Conservation (phyloP, 1,139 yeast species). For the Pichia kudriavzevii region DNA sequence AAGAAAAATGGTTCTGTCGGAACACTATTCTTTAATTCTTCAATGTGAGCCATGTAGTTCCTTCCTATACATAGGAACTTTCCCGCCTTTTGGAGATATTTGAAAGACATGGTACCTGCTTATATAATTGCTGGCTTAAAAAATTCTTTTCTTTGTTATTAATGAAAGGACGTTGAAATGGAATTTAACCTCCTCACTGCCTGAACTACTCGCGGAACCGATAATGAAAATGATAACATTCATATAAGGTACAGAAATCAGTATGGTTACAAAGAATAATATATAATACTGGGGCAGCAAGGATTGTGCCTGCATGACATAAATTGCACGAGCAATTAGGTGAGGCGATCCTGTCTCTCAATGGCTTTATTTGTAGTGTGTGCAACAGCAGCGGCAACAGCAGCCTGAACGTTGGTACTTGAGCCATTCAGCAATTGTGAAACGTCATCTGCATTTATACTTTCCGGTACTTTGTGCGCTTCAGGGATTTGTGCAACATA, state of each 20-base stretch:
- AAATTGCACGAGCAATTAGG: no score
- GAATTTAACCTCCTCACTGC: no score
- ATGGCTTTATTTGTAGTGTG: conserved; percentile 21
- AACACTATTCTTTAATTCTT: conserved; percentile 72
- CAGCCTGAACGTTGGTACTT: conserved; percentile 30
- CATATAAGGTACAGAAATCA: no score
- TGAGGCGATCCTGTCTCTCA: conserved; percentile 16
- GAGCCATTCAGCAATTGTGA: conserved; percentile 20
- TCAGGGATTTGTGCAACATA: conserved; percentile 19
- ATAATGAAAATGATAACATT: no score
- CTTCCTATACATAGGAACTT: conserved; percentile 94
- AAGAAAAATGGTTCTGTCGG: conserved; percentile 89
- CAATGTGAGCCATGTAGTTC: conserved; percentile 89
- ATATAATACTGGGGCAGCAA: no score
- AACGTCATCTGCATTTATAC: conserved; percentile 7
- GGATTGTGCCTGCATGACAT: no score
- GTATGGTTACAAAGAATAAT: no score
- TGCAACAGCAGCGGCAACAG: conserved; percentile 28
- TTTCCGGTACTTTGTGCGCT: conserved; percentile 13
- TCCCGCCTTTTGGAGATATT: conserved; percentile 57
- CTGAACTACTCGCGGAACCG: no score
- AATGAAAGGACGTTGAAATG: no score
- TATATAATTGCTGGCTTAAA: neutral
- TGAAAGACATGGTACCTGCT: conserved; percentile 38
- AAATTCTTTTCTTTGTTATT: no score